phyloP scores from a whole-genome alignment of 2,329 filamentous ascomycete genomes.

The Colletotrichum siamense region DNA sequence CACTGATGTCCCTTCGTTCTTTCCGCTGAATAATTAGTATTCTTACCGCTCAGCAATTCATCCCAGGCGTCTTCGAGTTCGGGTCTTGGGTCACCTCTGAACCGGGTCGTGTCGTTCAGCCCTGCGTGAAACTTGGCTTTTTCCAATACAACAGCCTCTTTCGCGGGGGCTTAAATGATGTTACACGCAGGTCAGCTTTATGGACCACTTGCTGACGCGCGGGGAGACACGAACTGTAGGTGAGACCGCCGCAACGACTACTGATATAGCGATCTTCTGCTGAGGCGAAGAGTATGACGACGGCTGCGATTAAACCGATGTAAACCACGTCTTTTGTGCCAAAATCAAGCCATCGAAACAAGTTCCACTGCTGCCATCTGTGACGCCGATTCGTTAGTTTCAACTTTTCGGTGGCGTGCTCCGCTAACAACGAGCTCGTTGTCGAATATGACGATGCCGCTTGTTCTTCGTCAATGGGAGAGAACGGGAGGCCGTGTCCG shows the following conservation, averaged over 20 bases:
- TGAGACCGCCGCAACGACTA: not conserved
- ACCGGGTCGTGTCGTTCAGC: not conserved
- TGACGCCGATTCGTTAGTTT: not conserved
- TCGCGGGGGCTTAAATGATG: not conserved
- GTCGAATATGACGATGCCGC: not conserved
- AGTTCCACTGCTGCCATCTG: not conserved
- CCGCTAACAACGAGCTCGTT: not conserved
- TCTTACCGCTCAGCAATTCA: not conserved
- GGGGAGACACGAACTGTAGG: not conserved
- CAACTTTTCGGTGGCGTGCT: not conserved
- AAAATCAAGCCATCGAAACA: not conserved
- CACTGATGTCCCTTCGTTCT: not conserved
- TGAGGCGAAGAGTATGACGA: not conserved
- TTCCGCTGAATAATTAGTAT: not conserved
- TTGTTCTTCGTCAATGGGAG: not conserved
- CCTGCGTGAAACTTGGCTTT: not conserved
- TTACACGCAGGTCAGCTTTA: not conserved
- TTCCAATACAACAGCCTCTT: not conserved
- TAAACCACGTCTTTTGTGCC: not conserved
- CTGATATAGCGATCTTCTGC: not conserved
- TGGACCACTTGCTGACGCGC: not conserved
- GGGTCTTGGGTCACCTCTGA: not conserved
- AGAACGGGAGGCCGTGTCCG: not conserved
- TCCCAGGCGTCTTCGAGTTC: not conserved
- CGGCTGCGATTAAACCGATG: not conserved